Evolutionary conservation across 78 protist genomes (phyloP).

Genomic region (Dictyostelium capitatum): DNA sequence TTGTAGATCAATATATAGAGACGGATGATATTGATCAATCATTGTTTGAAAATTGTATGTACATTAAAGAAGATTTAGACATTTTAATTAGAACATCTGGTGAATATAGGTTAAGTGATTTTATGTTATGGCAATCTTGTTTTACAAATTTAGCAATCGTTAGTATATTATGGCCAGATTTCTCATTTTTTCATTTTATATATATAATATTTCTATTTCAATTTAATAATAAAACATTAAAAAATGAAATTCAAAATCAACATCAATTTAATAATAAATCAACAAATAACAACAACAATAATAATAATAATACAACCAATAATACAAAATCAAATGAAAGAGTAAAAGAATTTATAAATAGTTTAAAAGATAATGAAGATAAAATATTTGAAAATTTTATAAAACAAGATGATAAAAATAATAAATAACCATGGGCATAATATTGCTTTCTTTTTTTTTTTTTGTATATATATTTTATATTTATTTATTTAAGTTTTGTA

Average conservation of each 20-base stretch:
- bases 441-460: not conserved
- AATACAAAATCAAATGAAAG: not conserved
- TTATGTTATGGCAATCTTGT: conserved; percentile 91
- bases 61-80: conserved; percentile 76
- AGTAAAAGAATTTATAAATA: not conserved
- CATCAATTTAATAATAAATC: not conserved
- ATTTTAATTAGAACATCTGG: conserved; percentile 95
- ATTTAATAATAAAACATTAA: conserved; percentile 22
- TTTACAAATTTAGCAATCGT: conserved; percentile 19
- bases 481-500: not conserved
- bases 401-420: not conserved
- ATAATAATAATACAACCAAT: not conserved
- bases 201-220: conserved; percentile 53
- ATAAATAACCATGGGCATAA: not conserved
- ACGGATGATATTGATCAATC: conserved; percentile 57
- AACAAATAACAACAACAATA: not conserved
- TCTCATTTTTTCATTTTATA: conserved; percentile 60
- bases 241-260: conserved; percentile 30
- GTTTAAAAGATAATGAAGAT: not conserved
- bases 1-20: conserved; percentile 14
- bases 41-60: conserved; percentile 36
- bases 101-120: conserved; percentile 93
- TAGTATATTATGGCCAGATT: conserved; percentile 76
- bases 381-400: not conserved
- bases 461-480: not conserved